Conservation (phyloP, 192 early-diverging fungal species). For the Backusella parvicylindrica region DNA sequence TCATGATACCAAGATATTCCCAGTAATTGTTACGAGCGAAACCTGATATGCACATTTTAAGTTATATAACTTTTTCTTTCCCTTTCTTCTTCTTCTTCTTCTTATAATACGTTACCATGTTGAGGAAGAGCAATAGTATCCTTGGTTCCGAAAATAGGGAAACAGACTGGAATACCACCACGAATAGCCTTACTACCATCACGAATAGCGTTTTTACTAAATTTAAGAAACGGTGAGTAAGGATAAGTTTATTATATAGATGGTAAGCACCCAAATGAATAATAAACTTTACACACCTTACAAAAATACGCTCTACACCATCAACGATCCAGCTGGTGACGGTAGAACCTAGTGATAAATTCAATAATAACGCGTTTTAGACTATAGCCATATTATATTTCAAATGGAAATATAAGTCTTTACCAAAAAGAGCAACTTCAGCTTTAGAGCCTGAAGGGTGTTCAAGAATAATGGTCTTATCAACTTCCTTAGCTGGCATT, state of each 20-base stretch:
- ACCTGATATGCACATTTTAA: constrained; percentile 5
- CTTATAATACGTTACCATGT: constrained; percentile 47
- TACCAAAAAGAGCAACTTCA: constrained; percentile 27
- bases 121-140: constrained; percentile 59
- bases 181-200: constrained; percentile 94
- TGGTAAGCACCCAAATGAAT: background rate
- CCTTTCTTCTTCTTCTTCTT: background rate
- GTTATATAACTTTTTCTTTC: background rate
- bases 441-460: constrained; percentile 27
- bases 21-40: constrained; percentile 57
- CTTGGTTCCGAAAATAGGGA: constrained; percentile 76
- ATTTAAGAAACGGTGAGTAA: background rate
- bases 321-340: constrained; percentile 84
- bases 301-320: constrained; percentile 79
- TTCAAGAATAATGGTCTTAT: constrained; percentile 12
- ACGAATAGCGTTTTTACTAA: constrained; percentile 70
- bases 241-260: background rate
- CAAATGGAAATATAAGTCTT: background rate
- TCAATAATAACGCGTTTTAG: background rate
- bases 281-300: constrained; percentile 48
- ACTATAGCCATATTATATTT: constrained; percentile 1
- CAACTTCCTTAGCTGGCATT: constrained; percentile 24
- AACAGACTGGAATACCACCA: constrained; percentile 77
- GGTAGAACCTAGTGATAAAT: constrained; percentile 67
- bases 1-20: constrained; percentile 46